Conservation (phyloP, 176 grass and related monocot species). For the Metroxylon sagu region DNA sequence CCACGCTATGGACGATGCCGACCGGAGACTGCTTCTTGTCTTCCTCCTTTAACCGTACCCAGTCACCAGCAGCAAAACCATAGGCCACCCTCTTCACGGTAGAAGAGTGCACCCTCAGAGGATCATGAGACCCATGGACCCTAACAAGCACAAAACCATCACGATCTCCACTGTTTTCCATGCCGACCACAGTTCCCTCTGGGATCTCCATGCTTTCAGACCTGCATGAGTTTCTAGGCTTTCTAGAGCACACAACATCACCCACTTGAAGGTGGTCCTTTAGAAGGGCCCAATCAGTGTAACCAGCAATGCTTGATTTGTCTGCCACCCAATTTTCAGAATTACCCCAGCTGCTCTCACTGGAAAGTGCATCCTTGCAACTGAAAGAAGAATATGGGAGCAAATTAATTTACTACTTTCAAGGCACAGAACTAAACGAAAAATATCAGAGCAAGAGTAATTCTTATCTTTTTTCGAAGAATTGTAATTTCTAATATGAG, state of each 20-base stretch:
- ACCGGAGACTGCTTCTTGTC: conserved; percentile 56
- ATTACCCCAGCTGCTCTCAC: conserved; percentile 28
- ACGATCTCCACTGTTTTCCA: conserved; percentile 46
- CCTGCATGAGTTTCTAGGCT: conserved; percentile 61
- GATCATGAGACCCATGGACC: conserved; percentile 66
- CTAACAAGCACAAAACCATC: conserved; percentile 64
- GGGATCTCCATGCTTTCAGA: conserved; percentile 75
- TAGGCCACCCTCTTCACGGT: conserved; percentile 59
- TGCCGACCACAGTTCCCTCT: conserved; percentile 78
- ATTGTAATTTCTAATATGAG: too few relatives aligned
- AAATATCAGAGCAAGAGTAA: too few relatives aligned
- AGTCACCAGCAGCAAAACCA: conserved; percentile 71
- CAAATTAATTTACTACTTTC: background rate
- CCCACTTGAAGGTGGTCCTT: conserved; percentile 75
- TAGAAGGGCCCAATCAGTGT: conserved; percentile 54
- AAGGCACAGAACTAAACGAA: background rate
- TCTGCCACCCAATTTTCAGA: conserved; percentile 28
- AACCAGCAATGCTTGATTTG: conserved; percentile 18
- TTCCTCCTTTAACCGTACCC: conserved; percentile 71
- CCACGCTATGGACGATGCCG: conserved; percentile 80
- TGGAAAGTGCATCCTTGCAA: conserved; percentile 32
- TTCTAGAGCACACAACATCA: conserved; percentile 69
- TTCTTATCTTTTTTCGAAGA: too few relatives aligned
- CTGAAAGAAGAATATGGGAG: conserved; percentile 26
- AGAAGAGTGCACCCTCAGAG: conserved; percentile 52